Evolutionary conservation across 2,329 filamentous ascomycete species (phyloP).

Genomic region (Penicillium verrucosum): DNA sequence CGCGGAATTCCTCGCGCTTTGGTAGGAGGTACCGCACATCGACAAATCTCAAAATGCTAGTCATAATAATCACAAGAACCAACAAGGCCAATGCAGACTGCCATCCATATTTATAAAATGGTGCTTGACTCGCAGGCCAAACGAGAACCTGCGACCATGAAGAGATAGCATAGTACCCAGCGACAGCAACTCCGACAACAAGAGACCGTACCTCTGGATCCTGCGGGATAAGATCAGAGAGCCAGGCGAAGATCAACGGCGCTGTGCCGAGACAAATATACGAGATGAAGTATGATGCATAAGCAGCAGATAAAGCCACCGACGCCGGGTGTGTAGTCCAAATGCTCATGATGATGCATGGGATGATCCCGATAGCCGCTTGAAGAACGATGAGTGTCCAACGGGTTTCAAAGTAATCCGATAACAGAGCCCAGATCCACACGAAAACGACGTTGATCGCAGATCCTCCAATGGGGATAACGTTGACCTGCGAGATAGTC

Average conservation of each 20-base stretch:
- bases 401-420: slow-evolving; percentile 49
- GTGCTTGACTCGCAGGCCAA: slow-evolving; percentile 52
- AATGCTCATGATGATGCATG: slow-evolving; percentile 53
- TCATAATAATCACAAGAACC: slow-evolving; percentile 47
- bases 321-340: slow-evolving; percentile 49
- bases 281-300: slow-evolving; percentile 53
- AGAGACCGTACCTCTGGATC: slow-evolving; percentile 51
- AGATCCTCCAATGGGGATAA: slow-evolving; percentile 49
- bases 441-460: slow-evolving; percentile 52
- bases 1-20: slow-evolving; percentile 21
- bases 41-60: slow-evolving; percentile 43
- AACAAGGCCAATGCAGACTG: slow-evolving; percentile 47
- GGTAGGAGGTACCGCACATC: slow-evolving; percentile 43
- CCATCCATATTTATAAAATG: slow-evolving; percentile 51
- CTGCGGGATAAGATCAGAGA: slow-evolving; percentile 51
- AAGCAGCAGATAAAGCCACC: slow-evolving; percentile 47
- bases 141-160: slow-evolving; percentile 53
- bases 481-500: slow-evolving; percentile 47
- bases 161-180: slow-evolving; percentile 50
- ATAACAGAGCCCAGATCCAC: slow-evolving; percentile 55
- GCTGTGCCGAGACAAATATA: slow-evolving; percentile 51
- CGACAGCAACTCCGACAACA: slow-evolving; percentile 50
- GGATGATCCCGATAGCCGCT: slow-evolving; percentile 47
- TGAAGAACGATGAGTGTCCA: slow-evolving; percentile 53
- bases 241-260: slow-evolving; percentile 53